Conservation (phyloP, 1,139 yeast genomes). For the Eremothecium coryli region DNA sequence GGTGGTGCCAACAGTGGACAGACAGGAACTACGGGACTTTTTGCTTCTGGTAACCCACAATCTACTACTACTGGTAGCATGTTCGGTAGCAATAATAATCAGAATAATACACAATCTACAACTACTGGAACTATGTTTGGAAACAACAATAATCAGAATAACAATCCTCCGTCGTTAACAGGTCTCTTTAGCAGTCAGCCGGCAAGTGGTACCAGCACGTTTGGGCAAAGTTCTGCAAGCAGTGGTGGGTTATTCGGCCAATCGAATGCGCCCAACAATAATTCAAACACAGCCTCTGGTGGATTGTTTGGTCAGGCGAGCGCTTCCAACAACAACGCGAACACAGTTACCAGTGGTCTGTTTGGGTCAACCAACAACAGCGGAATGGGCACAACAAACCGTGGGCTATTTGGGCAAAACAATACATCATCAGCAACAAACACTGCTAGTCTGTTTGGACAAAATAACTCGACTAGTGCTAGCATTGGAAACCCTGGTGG, state of each 20-base stretch:
- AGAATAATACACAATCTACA: background rate
- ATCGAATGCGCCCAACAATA: conserved; percentile 5
- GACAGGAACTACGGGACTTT: no score
- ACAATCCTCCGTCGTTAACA: conserved; percentile 4
- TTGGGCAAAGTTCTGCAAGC: no score
- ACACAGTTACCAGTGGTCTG: conserved; percentile 11
- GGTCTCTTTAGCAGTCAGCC: conserved; percentile 22
- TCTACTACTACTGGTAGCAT: conserved; percentile 19
- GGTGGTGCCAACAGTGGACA: conserved; percentile 9
- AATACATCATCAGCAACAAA: conserved; percentile 16
- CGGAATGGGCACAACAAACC: conserved; percentile 13
- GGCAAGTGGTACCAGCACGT: conserved; percentile 4
- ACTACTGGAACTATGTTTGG: conserved; percentile 10
- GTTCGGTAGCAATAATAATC: conserved; percentile 20
- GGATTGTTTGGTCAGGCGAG: conserved; percentile 14
- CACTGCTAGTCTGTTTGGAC: conserved; percentile 32
- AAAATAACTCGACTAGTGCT: conserved; percentile 18
- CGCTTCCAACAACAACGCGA: conserved; percentile 7
- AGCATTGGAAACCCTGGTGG: conserved; percentile 20
- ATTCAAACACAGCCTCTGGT: conserved; percentile 11
- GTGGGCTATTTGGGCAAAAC: conserved; percentile 27
- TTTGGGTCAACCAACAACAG: conserved; percentile 11
- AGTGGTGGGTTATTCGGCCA: conserved; percentile 17
- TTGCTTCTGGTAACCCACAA: conserved; percentile 1
- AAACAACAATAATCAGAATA: conserved; percentile 8